Percentiles rank a stretch among this genome's conserved stretches.
These are phyloP conservation scores for Pulveroboletus sp. DNA, from an alignment of 768 basidiomycete genomes.

Conservation along the genomic window DNA sequence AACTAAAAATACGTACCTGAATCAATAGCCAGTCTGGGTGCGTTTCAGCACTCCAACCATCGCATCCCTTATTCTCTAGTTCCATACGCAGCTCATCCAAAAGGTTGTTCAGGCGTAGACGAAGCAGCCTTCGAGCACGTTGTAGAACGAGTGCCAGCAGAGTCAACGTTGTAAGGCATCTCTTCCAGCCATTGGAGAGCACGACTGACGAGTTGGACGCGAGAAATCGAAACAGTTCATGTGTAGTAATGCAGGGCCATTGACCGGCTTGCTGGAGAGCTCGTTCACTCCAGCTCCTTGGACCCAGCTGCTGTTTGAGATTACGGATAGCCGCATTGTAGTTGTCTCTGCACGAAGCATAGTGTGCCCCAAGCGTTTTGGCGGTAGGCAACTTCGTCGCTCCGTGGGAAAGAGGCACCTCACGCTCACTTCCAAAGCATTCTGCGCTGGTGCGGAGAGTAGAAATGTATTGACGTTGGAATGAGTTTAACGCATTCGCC, in stretches of 20 bases:
- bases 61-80: slow-evolving; percentile 22
- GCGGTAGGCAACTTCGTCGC: background rate
- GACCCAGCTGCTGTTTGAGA: slow-evolving; percentile 13
- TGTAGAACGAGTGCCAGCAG: slow-evolving; percentile 33
- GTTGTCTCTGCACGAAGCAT: slow-evolving; percentile 1
- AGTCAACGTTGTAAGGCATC: slow-evolving; percentile 28
- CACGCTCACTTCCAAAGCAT: slow-evolving; percentile 8
- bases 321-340: background rate
- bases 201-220: slow-evolving; percentile 19
- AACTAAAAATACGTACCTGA: slow-evolving; percentile 30
- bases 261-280: slow-evolving; percentile 22
- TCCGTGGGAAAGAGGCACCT: background rate
- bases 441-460: slow-evolving; percentile 15
- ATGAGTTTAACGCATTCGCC: background rate
- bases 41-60: slow-evolving; percentile 10
- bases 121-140: slow-evolving; percentile 35
- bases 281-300: slow-evolving; percentile 9
- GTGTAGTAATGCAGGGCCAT: slow-evolving; percentile 38
- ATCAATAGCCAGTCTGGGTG: slow-evolving; percentile 44
- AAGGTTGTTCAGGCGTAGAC: slow-evolving; percentile 17
- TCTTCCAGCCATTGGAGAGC: slow-evolving; percentile 29
- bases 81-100: slow-evolving; percentile 32
- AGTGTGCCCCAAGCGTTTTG: slow-evolving; percentile 6
- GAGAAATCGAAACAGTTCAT: slow-evolving; percentile 30
- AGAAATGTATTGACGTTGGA: slow-evolving; percentile 14